Evolutionary conservation across 2,329 filamentous ascomycete genomes (phyloP).

Genomic region (Bipolaris victoriae): DNA sequence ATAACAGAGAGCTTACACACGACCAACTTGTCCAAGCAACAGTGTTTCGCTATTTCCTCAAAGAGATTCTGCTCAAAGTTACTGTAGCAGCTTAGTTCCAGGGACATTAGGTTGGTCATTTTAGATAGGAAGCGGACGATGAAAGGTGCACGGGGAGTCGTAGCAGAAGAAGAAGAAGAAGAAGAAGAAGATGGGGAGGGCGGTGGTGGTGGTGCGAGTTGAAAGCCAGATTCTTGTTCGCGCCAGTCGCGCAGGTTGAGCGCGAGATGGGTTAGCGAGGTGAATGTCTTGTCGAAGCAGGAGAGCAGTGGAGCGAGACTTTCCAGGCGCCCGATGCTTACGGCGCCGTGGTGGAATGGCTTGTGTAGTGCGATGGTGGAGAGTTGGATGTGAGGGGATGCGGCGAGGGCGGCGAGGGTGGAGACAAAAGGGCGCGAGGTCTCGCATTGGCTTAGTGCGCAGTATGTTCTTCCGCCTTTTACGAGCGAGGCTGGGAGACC

Average conservation of each 20-base stretch:
- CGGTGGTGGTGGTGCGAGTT: neutral
- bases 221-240: constrained; percentile 31
- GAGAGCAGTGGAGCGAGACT: constrained; percentile 23
- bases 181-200: too few relatives aligned
- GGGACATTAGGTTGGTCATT: constrained; percentile 17
- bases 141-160: constrained; percentile 25
- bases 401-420: constrained; percentile 29
- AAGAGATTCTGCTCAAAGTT: constrained; percentile 33
- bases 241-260: constrained; percentile 41
- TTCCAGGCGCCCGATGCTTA: constrained; percentile 31
- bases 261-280: constrained; percentile 21
- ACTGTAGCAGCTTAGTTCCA: constrained; percentile 36
- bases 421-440: constrained; percentile 38
- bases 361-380: constrained; percentile 12
- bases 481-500: constrained; percentile 24
- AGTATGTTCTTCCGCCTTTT: constrained; percentile 27
- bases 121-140: constrained; percentile 38
- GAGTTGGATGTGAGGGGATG: constrained; percentile 1
- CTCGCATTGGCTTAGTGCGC: constrained; percentile 33
- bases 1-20: constrained; percentile 29
- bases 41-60: constrained; percentile 30
- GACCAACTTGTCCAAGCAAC: constrained; percentile 22
- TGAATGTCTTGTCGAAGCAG: constrained; percentile 20
- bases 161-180: neutral
- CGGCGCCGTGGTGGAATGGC: constrained; percentile 18